Evolutionary conservation across 1,139 yeast species (phyloP), one percentile per base, ranked within the genome.

Genomic region (Candida frijolesensis): DNA sequence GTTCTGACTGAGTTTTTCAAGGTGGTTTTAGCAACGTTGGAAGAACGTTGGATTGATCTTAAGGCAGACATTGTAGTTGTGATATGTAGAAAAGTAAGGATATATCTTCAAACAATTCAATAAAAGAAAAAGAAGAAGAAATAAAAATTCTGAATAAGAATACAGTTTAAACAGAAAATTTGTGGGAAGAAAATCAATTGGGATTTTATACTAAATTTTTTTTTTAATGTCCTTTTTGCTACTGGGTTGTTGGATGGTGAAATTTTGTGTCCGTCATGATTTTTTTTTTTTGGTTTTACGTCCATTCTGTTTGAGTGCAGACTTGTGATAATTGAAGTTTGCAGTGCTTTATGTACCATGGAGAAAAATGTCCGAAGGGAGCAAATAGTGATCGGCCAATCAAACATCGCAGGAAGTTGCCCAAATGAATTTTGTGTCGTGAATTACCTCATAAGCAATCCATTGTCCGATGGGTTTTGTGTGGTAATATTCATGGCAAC

Each of bases 21-120:
- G 51, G 78, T 70, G 57, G 68, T 64, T 62, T 64, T 68, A 50
- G 73, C 70, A 52, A 69, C 61, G 44, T 45, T 55, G n/a, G 58
- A 47, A 39, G 74, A 65, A 57, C 75, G 75, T 63, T 72, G 72
- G 54, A 71, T 59, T 51, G 76, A 67, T 66, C 76, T 72, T 57
- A 71, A 61, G 46, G 73, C 70, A 56, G 76, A 71, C 76, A 71
- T 71, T 48, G 45, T 64, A 38, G 27, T n/a, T 40, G 30, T 18
- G 29, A 16, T 14, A 46, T 30, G 34, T 43, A 42, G 37, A n/a
- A 45, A 29, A 27, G 18, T 34, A n/a, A 22, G 22, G 18, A 32
- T 7, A 18, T 42, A 29, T 11, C 40, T 42, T 42, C 25, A 42
- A 32, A 33, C 33, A 37, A 25, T 16, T 37, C 16, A 29, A 37